A percentile compares a stretch with the other conserved stretches of the same genome.
phyloP scores from a whole-genome alignment of 331 rosid species.

The Quercus lobata region DNA sequence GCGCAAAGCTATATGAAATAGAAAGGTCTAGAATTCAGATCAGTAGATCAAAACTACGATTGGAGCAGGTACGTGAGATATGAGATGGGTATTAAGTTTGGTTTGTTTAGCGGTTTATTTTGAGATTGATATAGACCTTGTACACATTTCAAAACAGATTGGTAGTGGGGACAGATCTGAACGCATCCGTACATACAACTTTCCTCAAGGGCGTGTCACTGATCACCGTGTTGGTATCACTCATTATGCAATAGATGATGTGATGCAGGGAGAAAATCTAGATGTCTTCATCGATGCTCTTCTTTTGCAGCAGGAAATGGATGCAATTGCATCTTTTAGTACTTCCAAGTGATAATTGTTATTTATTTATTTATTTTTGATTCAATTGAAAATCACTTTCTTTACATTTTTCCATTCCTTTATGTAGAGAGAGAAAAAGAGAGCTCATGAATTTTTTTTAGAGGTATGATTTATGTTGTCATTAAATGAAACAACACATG shows the following conservation, averaged over 20 bases:
- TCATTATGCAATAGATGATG: constrained; percentile 69
- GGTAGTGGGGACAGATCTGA: constrained; percentile 95
- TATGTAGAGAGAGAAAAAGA: background rate
- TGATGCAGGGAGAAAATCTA: constrained; percentile 74
- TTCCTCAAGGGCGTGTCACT: constrained; percentile 90
- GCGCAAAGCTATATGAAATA: constrained; percentile 84
- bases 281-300: constrained; percentile 80
- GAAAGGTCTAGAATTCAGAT: constrained; percentile 68
- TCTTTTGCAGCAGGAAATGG: constrained; percentile 83
- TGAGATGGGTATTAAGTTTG: background rate
- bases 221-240: constrained; percentile 90
- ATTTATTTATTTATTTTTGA: too few species aligned
- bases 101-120: background rate
- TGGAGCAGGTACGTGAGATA: constrained; percentile 60
- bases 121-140: constrained; percentile 13
- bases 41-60: constrained; percentile 71
- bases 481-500: background rate
- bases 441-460: background rate
- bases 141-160: constrained; percentile 39
- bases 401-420: background rate
- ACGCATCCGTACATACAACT: constrained; percentile 88
- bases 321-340: constrained; percentile 64
- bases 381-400: background rate
- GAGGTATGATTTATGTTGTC: background rate
- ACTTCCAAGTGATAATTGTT: constrained; percentile 28